Evolutionary conservation across 495 filamentous ascomycete genomes (phyloP).

Genomic region (Viridothelium virens): DNA sequence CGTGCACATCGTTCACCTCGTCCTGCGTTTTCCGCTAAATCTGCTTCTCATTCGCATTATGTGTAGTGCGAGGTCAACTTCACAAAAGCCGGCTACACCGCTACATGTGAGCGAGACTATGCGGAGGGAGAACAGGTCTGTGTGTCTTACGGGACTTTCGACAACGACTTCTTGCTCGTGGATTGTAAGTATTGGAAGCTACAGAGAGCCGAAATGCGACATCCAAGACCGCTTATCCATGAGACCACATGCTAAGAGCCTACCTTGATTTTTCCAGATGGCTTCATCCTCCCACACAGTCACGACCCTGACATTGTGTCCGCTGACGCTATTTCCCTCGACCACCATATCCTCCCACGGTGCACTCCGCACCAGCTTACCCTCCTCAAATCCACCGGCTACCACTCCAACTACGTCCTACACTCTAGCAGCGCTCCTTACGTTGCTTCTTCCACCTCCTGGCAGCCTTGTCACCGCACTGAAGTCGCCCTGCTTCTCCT

Average conservation of each 20-base stretch:
- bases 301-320: slow-evolving; percentile 26
- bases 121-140: slow-evolving; percentile 61
- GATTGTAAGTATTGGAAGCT: slow-evolving; percentile 49
- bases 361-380: slow-evolving; percentile 38
- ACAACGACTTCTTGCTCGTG: slow-evolving; percentile 67
- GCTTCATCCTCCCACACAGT: slow-evolving; percentile 54
- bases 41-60: background rate
- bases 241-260: too few relatives aligned
- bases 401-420: slow-evolving; percentile 56
- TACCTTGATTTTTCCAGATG: slow-evolving; percentile 46
- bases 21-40: background rate
- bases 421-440: slow-evolving; percentile 35
- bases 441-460: background rate
- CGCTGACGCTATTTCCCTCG: slow-evolving; percentile 60
- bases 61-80: slow-evolving; percentile 55
- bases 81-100: slow-evolving; percentile 49
- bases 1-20: slow-evolving; percentile 20
- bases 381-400: slow-evolving; percentile 49
- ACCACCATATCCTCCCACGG: slow-evolving; percentile 53
- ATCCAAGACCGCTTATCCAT: background rate
- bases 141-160: slow-evolving; percentile 70
- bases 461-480: slow-evolving; percentile 60
- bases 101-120: slow-evolving; percentile 49
- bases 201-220: background rate
- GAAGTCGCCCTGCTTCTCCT: slow-evolving; percentile 56